Evolutionary conservation across 257 asterid genomes (phyloP).

Genomic region (Petunia axillaris): DNA sequence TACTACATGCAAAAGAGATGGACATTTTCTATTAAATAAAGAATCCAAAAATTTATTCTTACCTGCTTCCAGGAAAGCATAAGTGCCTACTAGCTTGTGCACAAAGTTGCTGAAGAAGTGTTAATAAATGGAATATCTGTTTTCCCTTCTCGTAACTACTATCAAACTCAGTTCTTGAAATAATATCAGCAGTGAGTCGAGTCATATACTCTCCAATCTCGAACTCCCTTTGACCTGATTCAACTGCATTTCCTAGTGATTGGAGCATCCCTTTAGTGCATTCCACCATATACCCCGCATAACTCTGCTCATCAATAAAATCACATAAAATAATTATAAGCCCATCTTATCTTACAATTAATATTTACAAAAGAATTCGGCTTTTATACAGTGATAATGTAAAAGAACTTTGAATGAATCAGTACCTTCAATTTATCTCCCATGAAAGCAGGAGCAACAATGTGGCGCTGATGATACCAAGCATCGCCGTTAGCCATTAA

Average conservation of each 20-base stretch:
- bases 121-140: slow-evolving; percentile 64
- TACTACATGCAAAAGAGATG: neutral
- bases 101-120: slow-evolving; percentile 59
- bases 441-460: slow-evolving; percentile 91
- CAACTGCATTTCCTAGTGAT: slow-evolving; percentile 41
- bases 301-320: slow-evolving; percentile 48
- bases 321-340: neutral
- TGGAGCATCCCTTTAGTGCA: slow-evolving; percentile 68
- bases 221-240: slow-evolving; percentile 55
- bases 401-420: too few species aligned
- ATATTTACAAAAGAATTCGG: too few species aligned
- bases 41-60: neutral
- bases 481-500: slow-evolving; percentile 90
- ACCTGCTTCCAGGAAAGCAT: slow-evolving; percentile 96
- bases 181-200: slow-evolving; percentile 82
- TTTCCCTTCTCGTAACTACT: slow-evolving; percentile 76
- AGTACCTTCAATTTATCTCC: slow-evolving; percentile 80
- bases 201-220: slow-evolving; percentile 85
- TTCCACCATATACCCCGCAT: slow-evolving; percentile 81
- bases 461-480: slow-evolving; percentile 90
- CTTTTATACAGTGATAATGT: neutral
- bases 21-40: neutral
- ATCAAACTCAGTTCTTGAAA: slow-evolving; percentile 83
- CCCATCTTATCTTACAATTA: neutral
- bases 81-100: slow-evolving; percentile 71